Evolutionary conservation across 225 moss, liverwort and hornwort genomes (phyloP).

Genomic region (Sphagnum contortum): DNA sequence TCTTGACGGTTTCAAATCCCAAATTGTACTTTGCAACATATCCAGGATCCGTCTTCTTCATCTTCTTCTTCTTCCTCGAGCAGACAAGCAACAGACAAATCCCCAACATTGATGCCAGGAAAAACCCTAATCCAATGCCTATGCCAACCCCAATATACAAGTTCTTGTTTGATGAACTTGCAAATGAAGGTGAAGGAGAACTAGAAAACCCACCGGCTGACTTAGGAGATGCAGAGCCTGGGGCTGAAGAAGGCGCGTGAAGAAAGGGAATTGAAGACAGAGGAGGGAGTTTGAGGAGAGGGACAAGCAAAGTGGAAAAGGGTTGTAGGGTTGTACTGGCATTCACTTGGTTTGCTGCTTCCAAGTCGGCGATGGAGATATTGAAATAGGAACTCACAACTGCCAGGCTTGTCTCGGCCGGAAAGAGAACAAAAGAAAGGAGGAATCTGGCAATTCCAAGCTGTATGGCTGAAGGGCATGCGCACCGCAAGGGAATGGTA

Average conservation of each 20-base stretch:
- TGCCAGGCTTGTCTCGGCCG: slow-evolving; percentile 19
- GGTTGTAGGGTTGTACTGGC: neutral
- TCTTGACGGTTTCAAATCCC: neutral
- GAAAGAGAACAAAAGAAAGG: slow-evolving; percentile 44
- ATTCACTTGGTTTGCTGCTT: slow-evolving; percentile 31
- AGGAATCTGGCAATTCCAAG: slow-evolving; percentile 9
- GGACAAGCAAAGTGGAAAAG: slow-evolving; percentile 57
- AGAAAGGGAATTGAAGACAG: slow-evolving; percentile 14
- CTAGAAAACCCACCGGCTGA: neutral
- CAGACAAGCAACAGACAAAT: slow-evolving; percentile 7
- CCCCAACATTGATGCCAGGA: slow-evolving; percentile 25
- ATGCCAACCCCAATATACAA: slow-evolving; percentile 54
- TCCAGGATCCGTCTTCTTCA: slow-evolving; percentile 8
- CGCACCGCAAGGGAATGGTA: slow-evolving; percentile 26
- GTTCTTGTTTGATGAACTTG: slow-evolving; percentile 17
- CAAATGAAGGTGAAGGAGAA: slow-evolving; percentile 7
- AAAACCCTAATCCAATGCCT: slow-evolving; percentile 40
- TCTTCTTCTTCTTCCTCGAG: slow-evolving; percentile 4
- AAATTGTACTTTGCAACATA: slow-evolving; percentile 11
- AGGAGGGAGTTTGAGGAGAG: slow-evolving; percentile 25
- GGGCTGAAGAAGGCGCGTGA: slow-evolving; percentile 1
- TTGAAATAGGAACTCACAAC: slow-evolving; percentile 35
- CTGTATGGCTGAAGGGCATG: slow-evolving; percentile 24
- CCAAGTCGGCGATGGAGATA: slow-evolving; percentile 17
- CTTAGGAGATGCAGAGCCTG: slow-evolving; percentile 1